Evolutionary conservation across 352 stramenopile species (phyloP), one percentile per base, ranked within the genome.

Genomic region (Pythium brachiatum): DNA sequence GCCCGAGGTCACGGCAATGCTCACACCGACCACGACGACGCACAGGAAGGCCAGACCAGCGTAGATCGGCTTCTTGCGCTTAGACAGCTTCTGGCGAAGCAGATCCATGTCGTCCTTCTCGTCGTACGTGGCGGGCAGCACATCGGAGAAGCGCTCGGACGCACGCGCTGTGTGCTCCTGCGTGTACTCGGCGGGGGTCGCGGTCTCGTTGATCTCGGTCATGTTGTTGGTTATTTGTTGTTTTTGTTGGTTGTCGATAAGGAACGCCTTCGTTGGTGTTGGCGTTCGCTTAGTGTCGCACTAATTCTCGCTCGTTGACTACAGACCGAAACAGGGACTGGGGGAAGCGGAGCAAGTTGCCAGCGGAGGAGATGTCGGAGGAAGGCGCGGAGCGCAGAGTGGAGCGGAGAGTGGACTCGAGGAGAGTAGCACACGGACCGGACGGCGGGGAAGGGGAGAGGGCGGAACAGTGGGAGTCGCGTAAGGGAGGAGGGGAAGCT

Each of bases 21-120:
- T 67, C 32, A 83, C 60, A 26, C 76, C 72, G 41, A 86, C 70
- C 47, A 86, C 48, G 12, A 85, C 70, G 7, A 88, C 64, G 26
- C 66, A 70, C 21, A 88, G 53, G 50, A 85, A 74, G n/a, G 69
- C 69, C n/a, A 86, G 64, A 44, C 70, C 76, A 23, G 67, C 71
- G 68, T 79, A 76, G 46, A 88, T 84, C 32, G 76, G 72, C 57
- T 86, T 88, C 72, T 88, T 88, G 27, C 68, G 66, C 47, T 59
- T 62, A 48, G 73, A 64, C 41, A 88, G 66, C 51, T 72, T 75
- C 23, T 60, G 62, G 43, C 73, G 73, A 41, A 87, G 43, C 26
- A 66, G 60, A 20, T 65, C 64, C 58, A 77, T 70, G 64, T 83
- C 67, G 59, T 88, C 74, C 68, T 86, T 86, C 53, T 79, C 76